Percentiles rank a stretch among this genome's conserved stretches.
Conservation (phyloP, 441 rosid genomes). For the Corymbia citriodora region DNA sequence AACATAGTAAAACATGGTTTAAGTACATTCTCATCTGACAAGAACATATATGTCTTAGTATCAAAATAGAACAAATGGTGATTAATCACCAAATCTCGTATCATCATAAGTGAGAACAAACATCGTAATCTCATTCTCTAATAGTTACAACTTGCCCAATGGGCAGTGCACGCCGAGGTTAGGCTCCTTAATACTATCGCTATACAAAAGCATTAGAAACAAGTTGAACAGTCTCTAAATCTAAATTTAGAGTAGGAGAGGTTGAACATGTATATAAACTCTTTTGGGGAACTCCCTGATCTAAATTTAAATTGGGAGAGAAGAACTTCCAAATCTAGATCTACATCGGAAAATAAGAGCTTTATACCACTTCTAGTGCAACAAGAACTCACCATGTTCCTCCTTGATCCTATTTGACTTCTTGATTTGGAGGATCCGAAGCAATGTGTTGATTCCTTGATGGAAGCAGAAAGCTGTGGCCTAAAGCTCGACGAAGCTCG, state of each 20-base stretch:
- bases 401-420: rapidly evolving
- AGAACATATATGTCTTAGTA: no score
- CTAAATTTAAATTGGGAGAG: not conserved
- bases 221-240: rapidly evolving
- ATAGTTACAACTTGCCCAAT: not conserved
- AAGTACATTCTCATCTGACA: no score
- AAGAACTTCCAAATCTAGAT: not conserved
- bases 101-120: rapidly evolving
- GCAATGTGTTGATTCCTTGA: not conserved
- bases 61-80: rapidly evolving
- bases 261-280: rapidly evolving
- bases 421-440: not conserved
- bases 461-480: not conserved
- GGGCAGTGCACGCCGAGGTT: rapidly evolving
- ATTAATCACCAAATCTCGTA: not conserved
- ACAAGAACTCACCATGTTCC: not conserved
- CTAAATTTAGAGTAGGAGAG: not conserved
- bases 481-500: not conserved
- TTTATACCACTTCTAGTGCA: rapidly evolving
- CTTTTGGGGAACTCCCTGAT: not conserved
- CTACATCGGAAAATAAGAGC: not conserved
- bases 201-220: rapidly evolving
- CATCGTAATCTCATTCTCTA: rapidly evolving
- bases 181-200: rapidly evolving
- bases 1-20: no score